Evolutionary conservation across 352 stramenopile genomes (phyloP).

Genomic region (Globisporangium canariense): DNA sequence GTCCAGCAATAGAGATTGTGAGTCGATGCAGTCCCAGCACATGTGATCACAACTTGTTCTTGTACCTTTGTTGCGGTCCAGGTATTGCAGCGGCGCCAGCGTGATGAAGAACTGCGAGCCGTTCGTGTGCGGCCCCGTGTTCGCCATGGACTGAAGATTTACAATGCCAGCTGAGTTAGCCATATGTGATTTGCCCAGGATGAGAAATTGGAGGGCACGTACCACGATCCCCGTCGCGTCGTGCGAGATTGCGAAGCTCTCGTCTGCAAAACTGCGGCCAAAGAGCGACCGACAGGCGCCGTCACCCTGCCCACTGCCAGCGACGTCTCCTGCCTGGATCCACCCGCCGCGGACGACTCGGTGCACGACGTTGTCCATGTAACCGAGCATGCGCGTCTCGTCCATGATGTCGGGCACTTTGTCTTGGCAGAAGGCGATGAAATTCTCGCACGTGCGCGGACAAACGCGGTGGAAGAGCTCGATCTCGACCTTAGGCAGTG

Average conservation of each 20-base stretch:
- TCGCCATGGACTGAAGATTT: conserved; percentile 92
- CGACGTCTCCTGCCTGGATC: conserved; percentile 74
- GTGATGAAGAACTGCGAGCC: conserved; percentile 98
- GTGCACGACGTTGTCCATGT: conserved; percentile 55
- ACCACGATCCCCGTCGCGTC: conserved; percentile 60
- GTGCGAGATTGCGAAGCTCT: conserved; percentile 70
- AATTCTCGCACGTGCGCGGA: conserved; percentile 71
- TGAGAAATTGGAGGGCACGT: conserved; percentile 1
- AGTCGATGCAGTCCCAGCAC: too few species aligned
- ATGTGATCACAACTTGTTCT: too few species aligned
- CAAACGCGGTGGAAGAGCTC: conserved; percentile 65
- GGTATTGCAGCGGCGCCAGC: too few species aligned
- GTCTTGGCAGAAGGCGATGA: conserved; percentile 63
- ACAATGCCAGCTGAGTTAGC: neutral
- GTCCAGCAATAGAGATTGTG: too few species aligned
- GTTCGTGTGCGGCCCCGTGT: conserved; percentile 87
- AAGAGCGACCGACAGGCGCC: conserved; percentile 55
- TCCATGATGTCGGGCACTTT: conserved; percentile 41
- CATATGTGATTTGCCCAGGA: too few species aligned
- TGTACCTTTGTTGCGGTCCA: too few species aligned
- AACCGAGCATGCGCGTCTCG: conserved; percentile 39
- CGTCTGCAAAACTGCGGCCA: conserved; percentile 59
- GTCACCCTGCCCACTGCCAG: conserved; percentile 38
- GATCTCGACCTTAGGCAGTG: conserved; percentile 59
- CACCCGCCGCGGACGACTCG: conserved; percentile 61